Evolutionary conservation across 2,329 filamentous ascomycete species (phyloP), one percentile per base, ranked within the genome.

Genomic region (Verruconis gallopava): DNA sequence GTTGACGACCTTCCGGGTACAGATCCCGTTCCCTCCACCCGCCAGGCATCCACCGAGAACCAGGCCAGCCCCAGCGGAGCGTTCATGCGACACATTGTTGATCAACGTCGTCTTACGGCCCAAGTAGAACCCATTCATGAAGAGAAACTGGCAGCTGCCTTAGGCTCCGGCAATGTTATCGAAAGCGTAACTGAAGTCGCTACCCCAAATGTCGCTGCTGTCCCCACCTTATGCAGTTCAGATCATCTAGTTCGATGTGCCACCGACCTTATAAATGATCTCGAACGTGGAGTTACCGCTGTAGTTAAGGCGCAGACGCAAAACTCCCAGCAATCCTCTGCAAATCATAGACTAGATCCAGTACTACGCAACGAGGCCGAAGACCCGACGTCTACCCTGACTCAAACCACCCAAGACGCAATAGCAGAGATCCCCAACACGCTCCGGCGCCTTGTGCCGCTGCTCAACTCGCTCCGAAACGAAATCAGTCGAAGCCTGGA

Each of bases 171-270:
- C 15, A 62, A 66, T 12, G 59, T 60, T 33, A 47, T 59, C 36
- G 58, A 57, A 45, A 69, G 64, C 47, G 63, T 63, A 13, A 69
- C 66, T 3, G 66, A 70, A 47, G 54, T 65, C 21, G 64, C 63
- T 4, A 69, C 67, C 13, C 65, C 67, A 6, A 68, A 64, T 48
- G 49, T 57, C 20, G 53, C 5, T 13, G 35, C 21, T 21, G 68
- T 65, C 4, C 66, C 66, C 15, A 55, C 63, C 43, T 49, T 63
- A 5, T 44, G 17, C 5, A 19, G 17, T 5, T 20, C 32, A 4
- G 15, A n/a, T 19, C 33, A 21, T 15, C 5, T 43, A 15, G 21
- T 43, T 37, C 40, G 38, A 32, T 36, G 42, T 9, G n/a, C 28
- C 13, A 25, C 14, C 6, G 40, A 32, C 33, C 15, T 14, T 4